phyloP scores from a whole-genome alignment of 495 filamentous ascomycete genomes.

The Trichocladium uniseriatum region DNA sequence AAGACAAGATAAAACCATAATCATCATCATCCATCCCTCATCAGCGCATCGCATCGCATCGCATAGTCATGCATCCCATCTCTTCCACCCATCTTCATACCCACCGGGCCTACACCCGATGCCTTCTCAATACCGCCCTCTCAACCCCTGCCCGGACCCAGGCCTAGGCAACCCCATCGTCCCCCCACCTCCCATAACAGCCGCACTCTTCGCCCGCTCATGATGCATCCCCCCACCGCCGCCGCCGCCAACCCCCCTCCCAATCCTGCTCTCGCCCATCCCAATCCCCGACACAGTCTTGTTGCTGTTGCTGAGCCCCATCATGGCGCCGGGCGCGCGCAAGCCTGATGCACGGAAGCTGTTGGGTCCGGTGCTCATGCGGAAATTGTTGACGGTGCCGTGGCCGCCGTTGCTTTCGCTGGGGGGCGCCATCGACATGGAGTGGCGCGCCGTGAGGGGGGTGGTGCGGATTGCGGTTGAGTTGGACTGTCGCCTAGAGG shows the following conservation, averaged over 20 bases:
- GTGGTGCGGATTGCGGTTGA: background rate
- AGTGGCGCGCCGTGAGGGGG: background rate
- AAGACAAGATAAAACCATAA: background rate
- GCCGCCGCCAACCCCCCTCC: too few species aligned
- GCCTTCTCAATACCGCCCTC: slow-evolving; percentile 42
- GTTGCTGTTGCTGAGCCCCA: background rate
- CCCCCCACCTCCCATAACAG: slow-evolving; percentile 4
- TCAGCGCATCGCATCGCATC: background rate
- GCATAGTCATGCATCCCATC: background rate
- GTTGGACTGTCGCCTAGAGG: slow-evolving; percentile 4
- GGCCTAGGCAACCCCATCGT: slow-evolving; percentile 30
- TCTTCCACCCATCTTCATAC: too few species aligned
- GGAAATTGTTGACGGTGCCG: slow-evolving; percentile 7
- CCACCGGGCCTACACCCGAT: background rate
- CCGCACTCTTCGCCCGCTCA: slow-evolving; percentile 35
- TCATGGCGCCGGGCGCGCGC: slow-evolving; percentile 28
- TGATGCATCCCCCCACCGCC: too few species aligned
- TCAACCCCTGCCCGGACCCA: slow-evolving; percentile 32
- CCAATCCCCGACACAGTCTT: background rate
- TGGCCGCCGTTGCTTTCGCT: background rate
- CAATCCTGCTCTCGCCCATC: slow-evolving; percentile 36
- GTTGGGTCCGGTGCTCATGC: slow-evolving; percentile 5
- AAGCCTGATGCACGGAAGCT: slow-evolving; percentile 33
- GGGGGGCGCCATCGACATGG: background rate
- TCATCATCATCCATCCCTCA: background rate